Base-by-base conservation (phyloP, 1,139 yeast species). In the Diutina sp. region DNA sequence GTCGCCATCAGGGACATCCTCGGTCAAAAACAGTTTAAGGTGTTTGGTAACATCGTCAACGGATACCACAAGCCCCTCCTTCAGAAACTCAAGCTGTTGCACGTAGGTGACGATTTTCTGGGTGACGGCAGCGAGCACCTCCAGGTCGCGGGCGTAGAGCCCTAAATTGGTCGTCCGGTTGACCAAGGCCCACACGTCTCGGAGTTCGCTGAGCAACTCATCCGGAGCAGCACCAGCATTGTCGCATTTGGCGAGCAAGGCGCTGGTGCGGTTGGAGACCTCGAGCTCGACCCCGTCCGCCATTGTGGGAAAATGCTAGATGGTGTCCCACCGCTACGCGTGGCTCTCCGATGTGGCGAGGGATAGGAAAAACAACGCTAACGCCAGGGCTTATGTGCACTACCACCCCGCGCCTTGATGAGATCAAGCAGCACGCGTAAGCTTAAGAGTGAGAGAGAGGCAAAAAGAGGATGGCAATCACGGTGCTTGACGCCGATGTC, bases 401-500 rank as follows among this genome's bases (percentile, higher is more conserved):
- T n/a, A 35, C 6, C 14, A 35, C 38, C 38, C 38, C 12, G 41
- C 14, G 41, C 14, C 11, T 11, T 12, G 41, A 35, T 35, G 41
- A 35, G 46, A 16, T 44, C 46, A 8, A 12, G 25, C n/a, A n/a
- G n/a, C n/a, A n/a, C n/a, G n/a, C n/a, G n/a, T n/a, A n/a, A n/a
- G n/a, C n/a, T n/a, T n/a, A n/a, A n/a, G n/a, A n/a, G n/a, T n/a
- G n/a, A n/a, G n/a, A n/a, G n/a, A n/a, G n/a, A n/a, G n/a, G n/a
- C n/a, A n/a, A n/a, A n/a, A n/a, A 32, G 32, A 6, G 16, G 29
- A 35, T 35, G 54, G 8, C 46, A 12, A 61, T 62, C 44, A 65
- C 72, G 64, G 76, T 79, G 56, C 76, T 90, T 12, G 90, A 85
- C 47, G 72, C 72, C 32, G 66, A 79, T 4, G 98, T 91, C 44